These are phyloP conservation scores for Purshia tridentata DNA, from an alignment of 306 rosid genomes.

Conservation along the genomic window DNA sequence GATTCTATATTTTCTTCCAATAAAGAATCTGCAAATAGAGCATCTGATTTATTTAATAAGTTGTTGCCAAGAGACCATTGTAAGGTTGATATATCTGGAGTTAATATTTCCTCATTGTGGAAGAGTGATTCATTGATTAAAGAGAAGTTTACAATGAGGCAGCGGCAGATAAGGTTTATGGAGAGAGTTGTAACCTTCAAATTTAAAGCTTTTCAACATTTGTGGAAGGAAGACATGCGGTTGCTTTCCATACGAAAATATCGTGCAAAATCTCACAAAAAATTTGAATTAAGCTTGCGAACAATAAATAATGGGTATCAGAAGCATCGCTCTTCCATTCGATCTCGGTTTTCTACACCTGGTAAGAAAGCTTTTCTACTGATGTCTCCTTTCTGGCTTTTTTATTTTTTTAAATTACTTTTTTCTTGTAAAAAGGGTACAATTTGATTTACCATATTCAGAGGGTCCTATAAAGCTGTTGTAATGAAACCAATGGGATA, in stretches of 20 bases:
- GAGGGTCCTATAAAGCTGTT: no score
- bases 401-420: no score
- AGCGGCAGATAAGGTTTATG: slow-evolving; percentile 58
- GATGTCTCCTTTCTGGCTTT: no score
- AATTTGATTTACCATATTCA: background rate
- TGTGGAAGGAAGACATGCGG: slow-evolving; percentile 84
- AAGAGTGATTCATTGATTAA: slow-evolving; percentile 29
- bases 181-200: slow-evolving; percentile 74
- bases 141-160: slow-evolving; percentile 60
- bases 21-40: slow-evolving; percentile 52
- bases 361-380: slow-evolving; percentile 41
- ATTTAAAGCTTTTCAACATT: slow-evolving; percentile 71
- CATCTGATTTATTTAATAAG: slow-evolving; percentile 47
- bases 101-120: slow-evolving; percentile 25
- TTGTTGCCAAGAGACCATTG: slow-evolving; percentile 40
- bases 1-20: slow-evolving; percentile 54
- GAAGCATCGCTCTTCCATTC: slow-evolving; percentile 76
- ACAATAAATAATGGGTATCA: slow-evolving; percentile 44
- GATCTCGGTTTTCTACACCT: slow-evolving; percentile 65
- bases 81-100: slow-evolving; percentile 30
- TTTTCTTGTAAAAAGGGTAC: no score
- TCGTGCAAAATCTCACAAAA: slow-evolving; percentile 74
- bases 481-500: background rate
- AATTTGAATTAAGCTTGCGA: slow-evolving; percentile 61
- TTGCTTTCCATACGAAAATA: slow-evolving; percentile 56